Evolutionary conservation across 164 flowering plant species (phyloP), one percentile per base, ranked within the genome.

Genomic region (Vitis labrusca): DNA sequence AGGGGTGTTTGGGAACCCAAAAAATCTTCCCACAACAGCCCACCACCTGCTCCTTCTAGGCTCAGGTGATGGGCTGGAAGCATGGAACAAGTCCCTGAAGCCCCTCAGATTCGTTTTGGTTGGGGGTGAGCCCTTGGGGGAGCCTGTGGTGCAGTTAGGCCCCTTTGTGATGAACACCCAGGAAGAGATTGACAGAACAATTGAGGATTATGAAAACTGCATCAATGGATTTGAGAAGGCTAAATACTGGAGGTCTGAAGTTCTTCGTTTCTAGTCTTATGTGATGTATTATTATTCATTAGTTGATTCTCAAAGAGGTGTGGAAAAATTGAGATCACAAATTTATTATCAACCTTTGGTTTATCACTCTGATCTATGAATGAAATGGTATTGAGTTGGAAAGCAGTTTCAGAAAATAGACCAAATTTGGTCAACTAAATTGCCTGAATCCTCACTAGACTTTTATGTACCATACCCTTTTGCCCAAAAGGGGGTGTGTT

Each of bases 141-240:
- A 93, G 67, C 90, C 95, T 1, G 74, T 93, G 14, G 90, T 70
- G 44, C 95, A 91, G 50, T 75, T 64, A 19, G 98, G 97, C 12
- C 97, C 98, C 0, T 93, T 93, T 76, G 98, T 91, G 78, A 94
- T 94, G 98, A 94, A 94, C 82, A 88, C 88, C 0, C 86, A 91
- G 72, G 96, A 84, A 48, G 94, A 94, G 79, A 89, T 94, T 52
- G 91, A 89, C 44, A 84, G 77, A 62, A 88, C 97, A 0, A 75
- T 91, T n/a, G 86, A 88, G 30, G 98, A 93, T 68, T 93, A 73
- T 73, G 77, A 85, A 48, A 75, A 79, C 37, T 85, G 64, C 55
- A 75, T 57, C 27, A 91, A 93, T 75, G 97, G 94, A 32, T 93
- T 93, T 61, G 98, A 89, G 82, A 88, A 79, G 50, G 94, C 94